These are phyloP conservation scores for Rhynchospora pubera DNA, from an alignment of 176 grass and related monocot species.

Conservation along the genomic window DNA sequence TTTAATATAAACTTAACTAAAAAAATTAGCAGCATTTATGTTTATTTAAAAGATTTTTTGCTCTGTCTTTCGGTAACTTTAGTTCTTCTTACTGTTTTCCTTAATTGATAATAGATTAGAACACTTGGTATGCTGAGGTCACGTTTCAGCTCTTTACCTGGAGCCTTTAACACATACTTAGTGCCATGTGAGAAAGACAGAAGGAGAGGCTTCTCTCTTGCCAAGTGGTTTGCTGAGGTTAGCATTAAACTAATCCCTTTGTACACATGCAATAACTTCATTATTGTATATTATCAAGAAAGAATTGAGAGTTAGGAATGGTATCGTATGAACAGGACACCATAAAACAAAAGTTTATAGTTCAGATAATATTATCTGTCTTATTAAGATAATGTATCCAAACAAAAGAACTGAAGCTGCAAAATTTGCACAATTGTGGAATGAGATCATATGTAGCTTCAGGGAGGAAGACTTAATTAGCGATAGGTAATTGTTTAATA, in stretches of 20 bases:
- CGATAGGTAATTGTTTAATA: conserved; percentile 49
- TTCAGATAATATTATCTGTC: neutral
- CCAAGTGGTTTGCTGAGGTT: conserved; percentile 92
- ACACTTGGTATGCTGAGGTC: conserved; percentile 96
- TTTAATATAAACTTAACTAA: neutral
- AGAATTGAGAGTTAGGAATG: conserved; percentile 1
- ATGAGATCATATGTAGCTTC: conserved; percentile 91
- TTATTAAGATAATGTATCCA: conserved; percentile 17
- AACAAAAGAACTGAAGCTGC: conserved; percentile 99
- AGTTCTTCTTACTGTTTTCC: neutral
- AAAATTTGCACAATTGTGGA: conserved; percentile 98
- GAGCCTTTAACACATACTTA: conserved; percentile 90
- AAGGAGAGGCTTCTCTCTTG: conserved; percentile 62
- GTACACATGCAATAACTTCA: neutral
- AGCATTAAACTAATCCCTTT: conserved; percentile 1
- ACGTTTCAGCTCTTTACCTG: conserved; percentile 90
- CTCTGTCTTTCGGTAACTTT: neutral
- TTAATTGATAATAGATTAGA: conserved; percentile 48
- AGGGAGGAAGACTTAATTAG: conserved; percentile 96
- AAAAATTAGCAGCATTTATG: neutral
- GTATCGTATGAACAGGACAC: conserved; percentile 6
- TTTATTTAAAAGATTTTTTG: neutral
- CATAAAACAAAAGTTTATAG: neutral
- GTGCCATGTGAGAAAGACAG: conserved; percentile 63
- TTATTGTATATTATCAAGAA: conserved; percentile 10